A percentile compares a stretch with the other conserved stretches of the same genome.
phyloP scores from a whole-genome alignment of 192 early-diverging fungal species.

The Linderina pennispora region DNA sequence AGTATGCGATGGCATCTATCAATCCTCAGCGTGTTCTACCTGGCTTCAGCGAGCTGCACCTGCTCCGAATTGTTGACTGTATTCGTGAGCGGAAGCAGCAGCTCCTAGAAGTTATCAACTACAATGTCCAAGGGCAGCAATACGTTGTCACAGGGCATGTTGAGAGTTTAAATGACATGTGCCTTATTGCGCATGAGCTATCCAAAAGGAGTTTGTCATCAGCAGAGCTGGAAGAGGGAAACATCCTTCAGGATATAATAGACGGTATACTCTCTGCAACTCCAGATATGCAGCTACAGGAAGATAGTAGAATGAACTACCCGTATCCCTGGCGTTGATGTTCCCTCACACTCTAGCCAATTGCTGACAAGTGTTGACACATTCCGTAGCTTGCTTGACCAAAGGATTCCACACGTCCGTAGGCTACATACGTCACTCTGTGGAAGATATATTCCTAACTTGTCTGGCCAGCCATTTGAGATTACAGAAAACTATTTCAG shows the following conservation, averaged over 20 bases:
- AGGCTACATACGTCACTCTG: slow-evolving; percentile 57
- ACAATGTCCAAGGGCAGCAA: slow-evolving; percentile 88
- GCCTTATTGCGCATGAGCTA: too few species aligned
- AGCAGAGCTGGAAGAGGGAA: too few species aligned
- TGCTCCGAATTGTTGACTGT: slow-evolving; percentile 52
- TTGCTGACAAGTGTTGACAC: slow-evolving; percentile 73
- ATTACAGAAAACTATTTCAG: slow-evolving; percentile 70
- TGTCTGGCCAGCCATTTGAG: slow-evolving; percentile 86
- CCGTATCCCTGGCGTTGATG: slow-evolving; percentile 80
- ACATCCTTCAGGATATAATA: too few species aligned
- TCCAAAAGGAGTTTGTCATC: too few species aligned
- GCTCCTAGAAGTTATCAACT: slow-evolving; percentile 88
- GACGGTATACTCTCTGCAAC: too few species aligned
- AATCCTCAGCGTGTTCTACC: slow-evolving; percentile 76
- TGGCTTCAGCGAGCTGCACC: slow-evolving; percentile 71
- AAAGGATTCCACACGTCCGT: too few species aligned
- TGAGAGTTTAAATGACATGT: too few species aligned
- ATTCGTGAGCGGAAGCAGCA: slow-evolving; percentile 68
- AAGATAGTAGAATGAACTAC: too few species aligned
- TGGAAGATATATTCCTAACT: slow-evolving; percentile 89
- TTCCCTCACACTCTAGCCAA: slow-evolving; percentile 88
- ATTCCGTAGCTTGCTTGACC: slow-evolving; percentile 86
- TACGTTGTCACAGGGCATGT: slow-evolving; percentile 81
- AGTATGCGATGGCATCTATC: slow-evolving; percentile 88
- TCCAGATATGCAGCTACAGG: too few species aligned